phyloP scores from a whole-genome alignment of 2,329 filamentous ascomycete species.

The Claviceps sp. region DNA sequence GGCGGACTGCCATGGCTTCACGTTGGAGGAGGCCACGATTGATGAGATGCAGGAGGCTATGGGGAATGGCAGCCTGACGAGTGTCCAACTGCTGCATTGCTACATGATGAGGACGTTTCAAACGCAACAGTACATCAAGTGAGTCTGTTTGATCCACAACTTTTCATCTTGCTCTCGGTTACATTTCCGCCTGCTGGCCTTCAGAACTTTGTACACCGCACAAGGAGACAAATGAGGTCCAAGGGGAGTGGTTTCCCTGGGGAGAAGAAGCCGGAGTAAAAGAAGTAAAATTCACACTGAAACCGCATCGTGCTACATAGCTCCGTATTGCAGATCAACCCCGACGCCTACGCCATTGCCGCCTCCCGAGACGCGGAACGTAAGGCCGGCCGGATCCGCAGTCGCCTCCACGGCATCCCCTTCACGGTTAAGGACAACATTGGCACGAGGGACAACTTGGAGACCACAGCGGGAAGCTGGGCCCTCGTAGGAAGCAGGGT shows the following conservation, averaged over 20 bases:
- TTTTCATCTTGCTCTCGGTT: background rate
- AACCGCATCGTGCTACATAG: slow-evolving; percentile 16
- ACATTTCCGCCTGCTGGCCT: too few species aligned
- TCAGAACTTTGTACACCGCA: background rate
- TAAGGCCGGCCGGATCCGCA: slow-evolving; percentile 37
- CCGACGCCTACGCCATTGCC: slow-evolving; percentile 52
- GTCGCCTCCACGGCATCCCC: slow-evolving; percentile 61
- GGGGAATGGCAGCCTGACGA: slow-evolving; percentile 38
- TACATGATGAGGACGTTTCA: slow-evolving; percentile 49
- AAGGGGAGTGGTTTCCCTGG: too few species aligned
- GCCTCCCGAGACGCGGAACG: slow-evolving; percentile 47
- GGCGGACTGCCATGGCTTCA: slow-evolving; percentile 44
- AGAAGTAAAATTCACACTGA: background rate
- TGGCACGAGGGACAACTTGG: slow-evolving; percentile 52
- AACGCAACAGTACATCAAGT: slow-evolving; percentile 53
- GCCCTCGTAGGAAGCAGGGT: slow-evolving; percentile 52
- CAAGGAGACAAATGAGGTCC: background rate
- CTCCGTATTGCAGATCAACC: slow-evolving; percentile 52
- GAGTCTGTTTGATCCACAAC: slow-evolving; percentile 8
- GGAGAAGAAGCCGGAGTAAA: background rate
- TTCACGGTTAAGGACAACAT: slow-evolving; percentile 67
- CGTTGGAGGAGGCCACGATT: slow-evolving; percentile 56
- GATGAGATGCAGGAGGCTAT: slow-evolving; percentile 51
- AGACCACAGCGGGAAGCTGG: slow-evolving; percentile 61
- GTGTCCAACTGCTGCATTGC: slow-evolving; percentile 45